A percentile compares a stretch with the other conserved stretches of the same genome.
phyloP scores from a whole-genome alignment of 2,329 filamentous ascomycete species.

The Monilinia fructicola region DNA sequence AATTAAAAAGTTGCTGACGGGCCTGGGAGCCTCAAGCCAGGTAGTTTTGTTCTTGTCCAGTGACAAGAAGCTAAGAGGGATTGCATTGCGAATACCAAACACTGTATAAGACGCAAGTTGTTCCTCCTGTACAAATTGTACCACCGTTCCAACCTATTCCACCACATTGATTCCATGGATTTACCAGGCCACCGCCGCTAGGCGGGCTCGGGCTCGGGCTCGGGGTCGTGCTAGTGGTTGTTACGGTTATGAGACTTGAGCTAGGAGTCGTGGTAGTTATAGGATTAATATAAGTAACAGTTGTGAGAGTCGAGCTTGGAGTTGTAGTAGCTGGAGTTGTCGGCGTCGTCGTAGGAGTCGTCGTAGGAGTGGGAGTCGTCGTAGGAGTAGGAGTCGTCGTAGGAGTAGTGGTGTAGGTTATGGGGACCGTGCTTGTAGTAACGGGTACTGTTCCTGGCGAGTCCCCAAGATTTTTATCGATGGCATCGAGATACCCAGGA shows the following conservation, averaged over 20 bases:
- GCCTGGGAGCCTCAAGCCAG: rapidly evolving
- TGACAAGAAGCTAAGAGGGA: conserved; percentile 5
- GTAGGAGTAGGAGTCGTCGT: conserved; percentile 21
- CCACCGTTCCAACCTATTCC: conserved; percentile 31
- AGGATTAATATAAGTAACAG: not conserved
- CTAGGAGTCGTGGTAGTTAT: conserved; percentile 30
- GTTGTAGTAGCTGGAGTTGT: too few relatives aligned
- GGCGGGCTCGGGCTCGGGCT: too few relatives aligned
- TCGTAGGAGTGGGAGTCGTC: not conserved
- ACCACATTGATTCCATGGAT: conserved; percentile 29
- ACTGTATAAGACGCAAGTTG: conserved; percentile 26
- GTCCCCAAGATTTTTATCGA: conserved; percentile 25
- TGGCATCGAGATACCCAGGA: conserved; percentile 49
- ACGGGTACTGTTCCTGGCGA: conserved; percentile 26
- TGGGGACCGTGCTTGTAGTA: conserved; percentile 24
- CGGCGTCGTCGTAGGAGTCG: too few relatives aligned
- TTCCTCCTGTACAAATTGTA: conserved; percentile 27
- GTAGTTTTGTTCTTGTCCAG: rapidly evolving
- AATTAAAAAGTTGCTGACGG: not conserved
- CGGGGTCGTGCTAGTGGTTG: conserved; percentile 20
- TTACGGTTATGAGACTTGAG: conserved; percentile 28
- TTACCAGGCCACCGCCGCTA: conserved; percentile 24
- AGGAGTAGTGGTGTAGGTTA: not conserved
- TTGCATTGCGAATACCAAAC: conserved; percentile 33
- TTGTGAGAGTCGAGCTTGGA: too few relatives aligned